Base-by-base conservation (phyloP, 805 yeast genomes). In the Ogataea dorogensis region DNA sequence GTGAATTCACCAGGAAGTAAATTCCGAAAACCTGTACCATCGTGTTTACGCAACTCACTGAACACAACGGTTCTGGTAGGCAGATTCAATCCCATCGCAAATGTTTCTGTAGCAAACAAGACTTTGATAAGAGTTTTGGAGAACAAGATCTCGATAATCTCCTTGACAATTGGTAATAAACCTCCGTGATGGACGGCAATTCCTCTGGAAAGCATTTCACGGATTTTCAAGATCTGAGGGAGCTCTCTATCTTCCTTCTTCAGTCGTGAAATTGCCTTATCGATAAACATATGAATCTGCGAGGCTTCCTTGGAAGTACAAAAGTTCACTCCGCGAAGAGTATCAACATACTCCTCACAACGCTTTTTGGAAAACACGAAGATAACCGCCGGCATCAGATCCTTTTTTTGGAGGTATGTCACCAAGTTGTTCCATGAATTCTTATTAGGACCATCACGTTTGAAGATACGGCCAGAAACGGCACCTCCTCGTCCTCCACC, bases 151-250 rank as follows among this genome's bases (percentile, higher is more conserved):
- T 93, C 98, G 46, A 89, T 89, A 29, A 87, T 78, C 55, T 89
- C 98, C 53, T 89, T 89, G 17, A 89, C 94, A 24, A 89, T 89
- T 0, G 98, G 98, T 39, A 89, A 63, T 41, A 89, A 63, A 1
- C 98, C 98, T 56, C 96, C 95, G 61, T 89, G 97, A 57, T 89
- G 98, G 2, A 89, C 94, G 0, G 96, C 97, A 43, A 93, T 84
- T 38, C 98, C 98, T 54, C 97, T 71, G 28, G 86, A 74, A 27
- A 93, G 62, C 71, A 91, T 68, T 19, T 87, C 95, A 48, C 94
- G 72, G 41, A 91, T 72, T 46, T 84, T 79, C 42, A 86, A 46
- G 40, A 93, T 91, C 62, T 93, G 98, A 1, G 98, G 98, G 31
- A 93, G 67, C 38, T 84, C 91, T 44, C 98, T 73, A 57, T 93